Base-by-base conservation (phyloP, 441 rosid species). In the Erodium trifolium region DNA sequence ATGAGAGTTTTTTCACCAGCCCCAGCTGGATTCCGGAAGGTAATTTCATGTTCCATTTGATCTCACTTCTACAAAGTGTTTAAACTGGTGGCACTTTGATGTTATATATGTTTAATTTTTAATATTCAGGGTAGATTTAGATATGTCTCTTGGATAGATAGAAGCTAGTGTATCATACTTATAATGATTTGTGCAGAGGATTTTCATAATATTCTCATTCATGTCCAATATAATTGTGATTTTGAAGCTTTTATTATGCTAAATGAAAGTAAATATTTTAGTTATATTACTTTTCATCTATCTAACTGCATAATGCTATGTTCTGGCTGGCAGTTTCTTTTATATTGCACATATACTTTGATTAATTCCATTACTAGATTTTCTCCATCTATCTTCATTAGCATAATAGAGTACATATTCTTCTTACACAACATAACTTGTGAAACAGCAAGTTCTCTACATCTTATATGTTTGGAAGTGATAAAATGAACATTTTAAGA, bases 1-100 rank as follows among this genome's bases (percentile, higher is more conserved):
- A 83, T 88, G 95, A 79, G 74, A 68, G 99, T 80, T 70, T 93
- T 93, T 73, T 73, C 82, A 34, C 89, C 92, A 51, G 80, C 99
- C 66, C 87, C 83, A 0, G 57, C 73, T 72, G 96, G 92, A 51
- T 83, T 83, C 66, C 95, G 97, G 49, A 91, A 91, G 95, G 99
- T 93, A 78, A 67, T 66, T 55, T 67, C 64, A 51, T 41, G 60
- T 55, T 69, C 53, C 75, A 68, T 49, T 11, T 72, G 34, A 17
- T 14, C 39, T 66, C 41, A 8, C 18, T 53, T 74, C 49, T 72
- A 29, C 53, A 11, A 4, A 49, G 60, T 55, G 8, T 37, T n/a
- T 70, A 16, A 75, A 71, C 13, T 47, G 73, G 37, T 23, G 18
- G 55, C 62, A 64, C 39, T 70, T 66, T 59, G 51, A 62, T 67